Evolutionary conservation across 768 basidiomycete genomes (phyloP).

Genomic region (Pulveroboletus sp.): DNA sequence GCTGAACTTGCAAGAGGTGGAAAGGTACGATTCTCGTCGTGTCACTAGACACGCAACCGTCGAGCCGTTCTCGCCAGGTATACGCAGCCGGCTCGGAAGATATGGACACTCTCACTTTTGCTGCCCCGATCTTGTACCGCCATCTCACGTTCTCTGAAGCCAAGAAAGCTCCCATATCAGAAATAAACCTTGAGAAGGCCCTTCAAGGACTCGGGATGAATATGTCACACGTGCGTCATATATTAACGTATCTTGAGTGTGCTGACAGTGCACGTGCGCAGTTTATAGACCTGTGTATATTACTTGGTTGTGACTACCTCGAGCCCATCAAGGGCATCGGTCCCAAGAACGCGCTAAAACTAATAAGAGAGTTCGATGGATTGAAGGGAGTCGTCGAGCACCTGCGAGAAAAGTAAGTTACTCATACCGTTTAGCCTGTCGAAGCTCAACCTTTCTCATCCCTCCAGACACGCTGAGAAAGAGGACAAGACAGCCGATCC

Average conservation of each 20-base stretch:
- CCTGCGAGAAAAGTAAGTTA: conserved; percentile 66
- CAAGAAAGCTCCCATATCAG: conserved; percentile 92
- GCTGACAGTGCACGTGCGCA: conserved; percentile 29
- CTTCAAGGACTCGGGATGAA: conserved; percentile 88
- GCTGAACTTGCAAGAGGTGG: conserved; percentile 96
- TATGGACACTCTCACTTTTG: conserved; percentile 99
- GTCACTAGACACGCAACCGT: background rate
- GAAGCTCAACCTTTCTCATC: background rate
- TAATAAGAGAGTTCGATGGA: conserved; percentile 75
- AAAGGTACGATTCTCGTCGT: conserved; percentile 48
- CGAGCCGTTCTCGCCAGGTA: conserved; percentile 46
- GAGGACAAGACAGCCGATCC: conserved; percentile 39
- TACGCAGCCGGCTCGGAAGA: conserved; percentile 98
- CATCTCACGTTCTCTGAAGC: conserved; percentile 98
- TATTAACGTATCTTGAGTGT: background rate
- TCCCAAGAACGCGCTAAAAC: conserved; percentile 91
- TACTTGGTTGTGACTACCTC: conserved; percentile 97
- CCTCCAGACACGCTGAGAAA: conserved; percentile 35
- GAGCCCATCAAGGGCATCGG: conserved; percentile 98
- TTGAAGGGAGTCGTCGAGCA: conserved; percentile 73
- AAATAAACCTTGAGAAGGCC: conserved; percentile 78
- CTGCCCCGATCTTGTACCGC: conserved; percentile 84
- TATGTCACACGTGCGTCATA: conserved; percentile 69
- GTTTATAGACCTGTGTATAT: conserved; percentile 95
- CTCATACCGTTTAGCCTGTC: background rate